Conservation (phyloP, 768 basidiomycete species). For the Mycena albidolilacea region DNA sequence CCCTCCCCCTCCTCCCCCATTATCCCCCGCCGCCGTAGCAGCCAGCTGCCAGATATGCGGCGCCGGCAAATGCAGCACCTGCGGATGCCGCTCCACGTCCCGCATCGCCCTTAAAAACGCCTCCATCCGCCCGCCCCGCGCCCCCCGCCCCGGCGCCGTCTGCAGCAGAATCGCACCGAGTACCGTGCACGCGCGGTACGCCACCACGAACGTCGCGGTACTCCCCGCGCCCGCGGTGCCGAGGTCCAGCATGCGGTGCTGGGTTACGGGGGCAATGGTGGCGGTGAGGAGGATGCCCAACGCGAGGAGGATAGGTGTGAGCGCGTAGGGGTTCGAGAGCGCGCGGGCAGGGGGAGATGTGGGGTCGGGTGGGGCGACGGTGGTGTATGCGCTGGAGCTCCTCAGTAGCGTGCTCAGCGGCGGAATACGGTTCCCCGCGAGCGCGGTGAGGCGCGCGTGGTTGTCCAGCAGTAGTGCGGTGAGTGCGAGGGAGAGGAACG, state of each 20-base stretch:
- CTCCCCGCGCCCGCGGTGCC: slow-evolving; percentile 85
- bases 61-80: slow-evolving; percentile 85
- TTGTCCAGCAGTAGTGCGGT: slow-evolving; percentile 75
- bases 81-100: slow-evolving; percentile 89
- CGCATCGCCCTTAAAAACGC: slow-evolving; percentile 85
- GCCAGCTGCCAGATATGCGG: slow-evolving; percentile 91
- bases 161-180: slow-evolving; percentile 92
- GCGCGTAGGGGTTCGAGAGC: slow-evolving; percentile 82
- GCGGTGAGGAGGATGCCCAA: slow-evolving; percentile 68
- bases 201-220: slow-evolving; percentile 82
- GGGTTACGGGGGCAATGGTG: slow-evolving; percentile 66
- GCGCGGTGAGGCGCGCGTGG: slow-evolving; percentile 74
- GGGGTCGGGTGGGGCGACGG: slow-evolving; percentile 51
- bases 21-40: slow-evolving; percentile 28
- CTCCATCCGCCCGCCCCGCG: slow-evolving; percentile 80
- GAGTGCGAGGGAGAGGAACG: slow-evolving; percentile 69
- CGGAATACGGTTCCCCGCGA: slow-evolving; percentile 76
- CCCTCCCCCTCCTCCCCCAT: slow-evolving; percentile 14
- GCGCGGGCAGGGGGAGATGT: slow-evolving; percentile 55
- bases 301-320: slow-evolving; percentile 74
- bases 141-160: slow-evolving; percentile 82
- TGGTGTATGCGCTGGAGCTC: slow-evolving; percentile 53
- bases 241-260: slow-evolving; percentile 87
- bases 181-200: slow-evolving; percentile 87
- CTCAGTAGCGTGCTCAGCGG: slow-evolving; percentile 63